Conservation (phyloP, 1,139 yeast genomes). For the Pichia sp. region DNA sequence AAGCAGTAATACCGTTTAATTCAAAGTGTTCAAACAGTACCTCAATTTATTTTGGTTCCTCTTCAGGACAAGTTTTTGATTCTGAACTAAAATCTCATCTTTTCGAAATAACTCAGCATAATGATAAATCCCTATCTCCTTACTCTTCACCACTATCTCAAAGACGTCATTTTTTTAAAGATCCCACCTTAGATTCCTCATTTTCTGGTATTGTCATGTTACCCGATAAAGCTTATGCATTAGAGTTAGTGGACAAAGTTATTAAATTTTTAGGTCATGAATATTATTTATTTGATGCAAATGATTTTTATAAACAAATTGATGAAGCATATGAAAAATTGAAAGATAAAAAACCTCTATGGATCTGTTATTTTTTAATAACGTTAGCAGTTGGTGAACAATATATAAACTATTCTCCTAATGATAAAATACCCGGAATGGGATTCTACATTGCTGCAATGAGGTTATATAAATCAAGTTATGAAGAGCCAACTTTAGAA, state of each 20-base stretch:
- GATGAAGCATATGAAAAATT: slow-evolving; percentile 31
- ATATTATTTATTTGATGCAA: slow-evolving; percentile 34
- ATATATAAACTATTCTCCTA: slow-evolving; percentile 27
- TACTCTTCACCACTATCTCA: slow-evolving; percentile 16
- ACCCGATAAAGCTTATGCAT: slow-evolving; percentile 31
- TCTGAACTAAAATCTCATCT: slow-evolving; percentile 16
- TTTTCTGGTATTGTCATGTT: slow-evolving; percentile 24
- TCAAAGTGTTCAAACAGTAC: background rate
- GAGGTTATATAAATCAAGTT: slow-evolving; percentile 34
- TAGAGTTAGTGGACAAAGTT: slow-evolving; percentile 31
- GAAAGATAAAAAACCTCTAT: slow-evolving; percentile 22
- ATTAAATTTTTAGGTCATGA: slow-evolving; percentile 35
- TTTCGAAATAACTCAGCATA: slow-evolving; percentile 11
- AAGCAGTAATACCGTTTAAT: slow-evolving; percentile 7
- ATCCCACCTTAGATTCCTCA: slow-evolving; percentile 30
- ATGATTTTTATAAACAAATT: slow-evolving; percentile 19
- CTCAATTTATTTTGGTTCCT: slow-evolving; percentile 11
- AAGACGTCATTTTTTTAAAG: slow-evolving; percentile 29
- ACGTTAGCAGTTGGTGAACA: slow-evolving; percentile 29
- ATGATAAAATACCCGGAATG: slow-evolving; percentile 25
- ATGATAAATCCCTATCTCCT: background rate
- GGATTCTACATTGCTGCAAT: slow-evolving; percentile 35
- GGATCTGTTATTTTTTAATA: slow-evolving; percentile 25
- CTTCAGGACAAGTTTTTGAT: slow-evolving; percentile 19
- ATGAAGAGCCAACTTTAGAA: slow-evolving; percentile 35